phyloP scores from a whole-genome alignment of 495 filamentous ascomycete genomes.

The Xylaria grammica region DNA sequence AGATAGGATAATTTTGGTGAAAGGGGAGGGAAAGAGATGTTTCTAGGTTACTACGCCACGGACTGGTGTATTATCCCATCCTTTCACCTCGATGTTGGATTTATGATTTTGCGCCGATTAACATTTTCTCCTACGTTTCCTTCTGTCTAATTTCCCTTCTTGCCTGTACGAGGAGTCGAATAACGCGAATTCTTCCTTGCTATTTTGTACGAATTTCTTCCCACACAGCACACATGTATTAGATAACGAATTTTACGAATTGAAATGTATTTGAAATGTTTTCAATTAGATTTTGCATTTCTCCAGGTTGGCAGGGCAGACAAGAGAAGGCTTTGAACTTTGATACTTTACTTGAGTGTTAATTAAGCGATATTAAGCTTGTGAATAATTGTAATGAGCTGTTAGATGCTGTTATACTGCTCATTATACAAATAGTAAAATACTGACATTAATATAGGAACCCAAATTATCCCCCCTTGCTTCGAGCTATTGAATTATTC shows the following conservation, averaged over 20 bases:
- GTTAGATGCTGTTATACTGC: background rate
- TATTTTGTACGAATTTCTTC: constrained; percentile 3
- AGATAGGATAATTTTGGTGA: background rate
- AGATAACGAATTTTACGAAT: constrained; percentile 13
- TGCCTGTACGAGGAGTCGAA: constrained; percentile 14
- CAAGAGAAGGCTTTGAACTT: background rate
- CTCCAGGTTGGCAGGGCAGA: no score
- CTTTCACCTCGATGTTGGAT: constrained; percentile 1
- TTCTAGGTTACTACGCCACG: background rate
- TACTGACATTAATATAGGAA: background rate
- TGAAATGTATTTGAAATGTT: background rate
- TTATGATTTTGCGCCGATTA: background rate
- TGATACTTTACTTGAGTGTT: no score
- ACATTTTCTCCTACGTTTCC: background rate
- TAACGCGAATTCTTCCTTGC: constrained; percentile 1
- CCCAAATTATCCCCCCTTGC: no score
- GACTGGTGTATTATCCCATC: background rate
- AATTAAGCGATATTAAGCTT: no score
- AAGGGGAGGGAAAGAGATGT: background rate
- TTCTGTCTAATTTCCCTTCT: background rate
- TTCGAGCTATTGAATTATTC: no score
- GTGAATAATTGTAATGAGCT: background rate
- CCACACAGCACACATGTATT: background rate
- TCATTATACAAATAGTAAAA: background rate
- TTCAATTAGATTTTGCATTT: no score